Evolutionary conservation across 2,329 filamentous ascomycete species (phyloP), one percentile per base, ranked within the genome.

Genomic region (Fusarium hostae): DNA sequence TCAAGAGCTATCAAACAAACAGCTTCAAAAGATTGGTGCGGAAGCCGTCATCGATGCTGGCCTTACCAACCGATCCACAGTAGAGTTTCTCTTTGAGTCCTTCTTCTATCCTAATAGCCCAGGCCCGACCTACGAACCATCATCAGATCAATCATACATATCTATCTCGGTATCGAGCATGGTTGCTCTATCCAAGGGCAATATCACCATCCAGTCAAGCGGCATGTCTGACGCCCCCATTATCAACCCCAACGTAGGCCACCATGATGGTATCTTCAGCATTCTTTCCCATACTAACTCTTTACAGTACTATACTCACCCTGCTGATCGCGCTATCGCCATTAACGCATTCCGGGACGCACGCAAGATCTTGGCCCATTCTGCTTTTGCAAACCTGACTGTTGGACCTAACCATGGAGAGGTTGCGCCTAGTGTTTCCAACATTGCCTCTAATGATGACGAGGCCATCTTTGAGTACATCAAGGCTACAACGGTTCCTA

Each of bases 41-140:
- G 22, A 64, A 8, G n/a, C 62, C 9, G 47, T 67, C 12, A 20
- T 61, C 16, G 47, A 67, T 20, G 62, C 62, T 8, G 64, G 47
- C 11, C 64, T 67, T 10, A 28, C n/a, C 2, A 58, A 67, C 4
- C 32, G 65, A 7, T 66, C 62, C 11, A 57, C 65, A 11, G 45
- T 67, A 6, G 64, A 67, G 11, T 66, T 66, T 20, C 47, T 67
- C 4, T 66, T 67, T n/a, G 62, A 67, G 13, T 67, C 64, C 6
- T 54, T 58, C 15, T 66, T 64, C 55, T 61, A 67, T n/a, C 64
- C 64, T 0, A 54, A 64, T 3, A 58, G 62, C 5, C 62, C 62
- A 13, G 65, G 62, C 1, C 62, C 55, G 0, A 66, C 59, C 26
- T 67, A 66, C 20, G 59, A 60, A 2, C 62, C 34, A 15, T 32